A percentile compares a stretch with the other conserved stretches of the same genome.
Conservation (phyloP, 2,329 filamentous ascomycete species). For the Pseudogymnoascus sp. region DNA sequence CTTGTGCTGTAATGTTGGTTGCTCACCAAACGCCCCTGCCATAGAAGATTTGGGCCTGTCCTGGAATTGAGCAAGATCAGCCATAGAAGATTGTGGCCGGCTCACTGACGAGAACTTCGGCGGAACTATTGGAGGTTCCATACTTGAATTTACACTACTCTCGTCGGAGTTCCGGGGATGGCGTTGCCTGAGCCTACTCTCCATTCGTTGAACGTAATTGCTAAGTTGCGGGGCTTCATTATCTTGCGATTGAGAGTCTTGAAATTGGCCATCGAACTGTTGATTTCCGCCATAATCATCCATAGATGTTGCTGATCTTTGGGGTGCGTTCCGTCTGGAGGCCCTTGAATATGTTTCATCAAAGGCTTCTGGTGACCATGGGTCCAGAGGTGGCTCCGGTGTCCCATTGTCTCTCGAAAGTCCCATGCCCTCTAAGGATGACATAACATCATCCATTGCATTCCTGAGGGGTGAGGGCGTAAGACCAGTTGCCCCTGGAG, state of each 20-base stretch:
- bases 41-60: slow-evolving; percentile 53
- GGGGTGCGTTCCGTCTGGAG: slow-evolving; percentile 27
- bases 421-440: slow-evolving; percentile 82
- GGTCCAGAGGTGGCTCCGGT: slow-evolving; percentile 53
- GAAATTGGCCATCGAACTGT: slow-evolving; percentile 26
- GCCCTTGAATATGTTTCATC: slow-evolving; percentile 36
- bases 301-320: slow-evolving; percentile 65
- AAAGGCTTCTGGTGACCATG: slow-evolving; percentile 90
- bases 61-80: slow-evolving; percentile 33
- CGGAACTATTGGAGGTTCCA: slow-evolving; percentile 23
- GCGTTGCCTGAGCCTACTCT: slow-evolving; percentile 53
- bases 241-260: slow-evolving; percentile 44
- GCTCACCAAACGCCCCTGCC: slow-evolving; percentile 35
- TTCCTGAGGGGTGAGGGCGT: slow-evolving; percentile 89
- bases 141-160: slow-evolving; percentile 7
- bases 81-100: slow-evolving; percentile 8
- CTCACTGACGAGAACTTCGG: slow-evolving; percentile 36
- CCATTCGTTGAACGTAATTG: slow-evolving; percentile 89
- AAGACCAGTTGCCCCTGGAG: slow-evolving; percentile 57
- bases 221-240: slow-evolving; percentile 65
- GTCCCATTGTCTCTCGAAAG: slow-evolving; percentile 49
- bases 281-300: slow-evolving; percentile 53
- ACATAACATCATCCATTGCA: slow-evolving; percentile 98
- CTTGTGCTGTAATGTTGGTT: slow-evolving; percentile 21
- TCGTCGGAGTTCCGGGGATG: slow-evolving; percentile 21